These are phyloP conservation scores for Ophiostoma piceae DNA, from an alignment of 2,329 filamentous ascomycete species.

Conservation along the genomic window DNA sequence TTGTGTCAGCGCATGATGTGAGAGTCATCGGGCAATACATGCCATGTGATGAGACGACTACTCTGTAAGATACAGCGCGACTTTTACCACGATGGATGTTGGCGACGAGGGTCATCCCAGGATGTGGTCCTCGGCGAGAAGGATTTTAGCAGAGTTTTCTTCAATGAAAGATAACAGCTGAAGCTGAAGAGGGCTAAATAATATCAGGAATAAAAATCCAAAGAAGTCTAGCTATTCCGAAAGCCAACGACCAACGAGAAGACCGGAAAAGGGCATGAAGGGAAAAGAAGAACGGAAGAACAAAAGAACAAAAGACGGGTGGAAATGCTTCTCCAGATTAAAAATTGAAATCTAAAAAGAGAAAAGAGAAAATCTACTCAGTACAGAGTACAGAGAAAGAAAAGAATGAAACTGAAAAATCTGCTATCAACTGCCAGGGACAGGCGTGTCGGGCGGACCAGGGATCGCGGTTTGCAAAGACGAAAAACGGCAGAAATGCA, in stretches of 20 bases:
- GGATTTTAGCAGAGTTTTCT: no score
- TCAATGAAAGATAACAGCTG: neutral
- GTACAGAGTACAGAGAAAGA: no score
- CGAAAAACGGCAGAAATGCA: constrained; percentile 12
- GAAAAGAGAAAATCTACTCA: neutral
- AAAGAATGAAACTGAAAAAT: neutral
- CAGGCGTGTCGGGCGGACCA: neutral
- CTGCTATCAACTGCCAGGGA: neutral
- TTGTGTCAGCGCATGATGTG: neutral
- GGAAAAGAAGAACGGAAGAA: neutral
- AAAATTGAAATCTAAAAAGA: neutral
- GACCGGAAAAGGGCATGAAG: neutral
- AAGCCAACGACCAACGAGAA: neutral
- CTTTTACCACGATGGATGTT: neutral
- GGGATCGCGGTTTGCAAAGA: constrained; percentile 2
- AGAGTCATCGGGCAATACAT: constrained; percentile 2
- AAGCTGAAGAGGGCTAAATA: constrained; percentile 3
- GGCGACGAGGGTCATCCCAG: neutral
- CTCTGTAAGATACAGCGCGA: neutral
- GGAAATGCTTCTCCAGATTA: neutral
- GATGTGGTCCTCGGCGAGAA: neutral
- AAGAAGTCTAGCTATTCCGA: neutral
- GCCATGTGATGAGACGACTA: neutral
- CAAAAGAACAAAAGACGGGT: neutral
- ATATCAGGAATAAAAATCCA: neutral